Evolutionary conservation across 1,284 basidiomycete genomes (phyloP), one percentile per base, ranked within the genome.

Genomic region (Rhodotorula sp.): DNA sequence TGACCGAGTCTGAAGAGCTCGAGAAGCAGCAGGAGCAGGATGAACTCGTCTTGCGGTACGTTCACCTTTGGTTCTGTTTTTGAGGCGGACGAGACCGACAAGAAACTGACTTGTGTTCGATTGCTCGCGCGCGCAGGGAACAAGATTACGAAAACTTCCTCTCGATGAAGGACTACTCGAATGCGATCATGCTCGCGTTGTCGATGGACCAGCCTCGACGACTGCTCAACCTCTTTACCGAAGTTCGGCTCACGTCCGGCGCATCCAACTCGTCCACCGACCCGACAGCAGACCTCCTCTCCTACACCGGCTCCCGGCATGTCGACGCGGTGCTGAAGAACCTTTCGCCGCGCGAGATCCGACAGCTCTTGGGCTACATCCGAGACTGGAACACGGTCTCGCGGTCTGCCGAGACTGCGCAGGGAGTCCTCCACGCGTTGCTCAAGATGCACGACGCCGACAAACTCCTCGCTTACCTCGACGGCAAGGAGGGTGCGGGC

Each of bases 141-240:
- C 95, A 99, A 86, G 92, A 97, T 79, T 95, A 97, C 80, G 82
- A 87, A 77, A 98, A 98, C 81, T 95, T 92, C 79, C 83, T 99
- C 71, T 85, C 88, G 14, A 83, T 95, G 72, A 88, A 90, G 76
- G 95, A 99, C 81, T 98, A 97, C 82, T 88, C 87, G 66, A 89
- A 88, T 77, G 97, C 95, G 0, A 95, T 99, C 78, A 84, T 90
- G 73, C 86, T 99, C 59, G 94, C 95, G 5, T 85, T 99, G 66
- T 87, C 89, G 5, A 93, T 98, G 89, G 87, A 90, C 67, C 95
- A 99, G 78, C 95, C 97, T 19, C 91, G 93, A 38, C 87, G 95
- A 26, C 85, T 99, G 23, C 84, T 93, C 61, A 84, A 85, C 5
- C 85, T 99, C 38, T 97, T 99, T 84, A 86, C 85, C 72, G 85